Evolutionary conservation across 495 filamentous ascomycete genomes (phyloP).

Genomic region (Lepraria neglecta): DNA sequence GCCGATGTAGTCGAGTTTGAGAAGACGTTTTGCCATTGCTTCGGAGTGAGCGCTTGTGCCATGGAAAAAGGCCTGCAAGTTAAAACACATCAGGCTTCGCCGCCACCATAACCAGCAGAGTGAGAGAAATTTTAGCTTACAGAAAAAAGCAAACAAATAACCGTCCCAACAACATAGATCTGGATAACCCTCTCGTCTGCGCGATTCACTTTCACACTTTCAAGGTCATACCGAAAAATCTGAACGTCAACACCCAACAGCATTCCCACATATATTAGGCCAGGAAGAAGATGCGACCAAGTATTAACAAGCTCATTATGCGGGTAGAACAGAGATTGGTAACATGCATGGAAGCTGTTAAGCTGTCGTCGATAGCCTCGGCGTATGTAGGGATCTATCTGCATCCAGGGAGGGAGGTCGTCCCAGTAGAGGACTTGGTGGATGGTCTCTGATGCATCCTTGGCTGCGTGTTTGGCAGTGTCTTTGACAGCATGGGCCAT

Average conservation of each 20-base stretch:
- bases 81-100: neutral
- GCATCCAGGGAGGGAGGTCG: conserved; percentile 61
- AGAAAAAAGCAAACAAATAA: neutral
- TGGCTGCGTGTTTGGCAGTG: neutral
- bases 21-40: conserved; percentile 52
- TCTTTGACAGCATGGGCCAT: too few species aligned
- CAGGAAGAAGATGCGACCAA: conserved; percentile 68
- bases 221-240: neutral
- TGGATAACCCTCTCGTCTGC: neutral
- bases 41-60: conserved; percentile 63
- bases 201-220: too few species aligned
- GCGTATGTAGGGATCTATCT: conserved; percentile 68
- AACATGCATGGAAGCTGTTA: conserved; percentile 55
- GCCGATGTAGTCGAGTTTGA: conserved; percentile 81
- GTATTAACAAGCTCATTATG: conserved; percentile 93
- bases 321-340: conserved; percentile 59
- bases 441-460: neutral
- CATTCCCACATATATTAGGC: conserved; percentile 26
- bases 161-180: neutral
- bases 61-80: conserved; percentile 63
- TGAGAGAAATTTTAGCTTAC: neutral
- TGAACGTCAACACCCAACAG: neutral
- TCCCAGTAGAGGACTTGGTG: conserved; percentile 27
- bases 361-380: conserved; percentile 65
- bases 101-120: neutral